These are phyloP conservation scores for Tympanopsis confertula DNA, from an alignment of 2,329 filamentous ascomycete genomes.

Conservation along the genomic window DNA sequence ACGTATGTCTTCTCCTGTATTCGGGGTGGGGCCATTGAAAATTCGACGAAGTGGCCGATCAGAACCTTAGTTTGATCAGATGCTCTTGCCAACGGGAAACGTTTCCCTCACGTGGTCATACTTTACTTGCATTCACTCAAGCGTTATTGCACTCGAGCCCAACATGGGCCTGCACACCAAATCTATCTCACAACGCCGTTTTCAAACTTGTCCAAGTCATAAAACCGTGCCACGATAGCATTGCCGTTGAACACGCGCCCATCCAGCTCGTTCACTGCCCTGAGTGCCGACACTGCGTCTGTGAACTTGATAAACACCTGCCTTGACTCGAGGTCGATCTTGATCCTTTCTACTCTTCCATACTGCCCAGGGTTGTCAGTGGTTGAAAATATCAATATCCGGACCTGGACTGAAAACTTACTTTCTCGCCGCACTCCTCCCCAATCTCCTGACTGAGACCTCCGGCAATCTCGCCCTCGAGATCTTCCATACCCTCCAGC, in stretches of 20 bases:
- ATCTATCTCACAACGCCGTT: conserved; percentile 39
- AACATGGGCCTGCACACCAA: too few relatives aligned
- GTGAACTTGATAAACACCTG: conserved; percentile 92
- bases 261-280: conserved; percentile 81
- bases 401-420: conserved; percentile 15
- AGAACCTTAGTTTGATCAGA: too few relatives aligned
- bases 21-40: too few relatives aligned
- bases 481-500: conserved; percentile 68
- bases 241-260: conserved; percentile 84
- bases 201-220: conserved; percentile 73
- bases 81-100: too few relatives aligned
- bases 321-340: conserved; percentile 51
- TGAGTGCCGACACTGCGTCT: conserved; percentile 68
- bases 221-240: conserved; percentile 70
- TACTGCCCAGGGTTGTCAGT: conserved; percentile 38
- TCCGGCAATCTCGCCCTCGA: conserved; percentile 63
- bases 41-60: too few relatives aligned
- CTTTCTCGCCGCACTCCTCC: conserved; percentile 77
- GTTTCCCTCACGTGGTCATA: too few relatives aligned
- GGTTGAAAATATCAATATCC: conserved; percentile 4
- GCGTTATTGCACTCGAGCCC: too few relatives aligned
- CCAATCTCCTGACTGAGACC: conserved; percentile 86
- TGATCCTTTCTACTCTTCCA: conserved; percentile 69
- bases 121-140: too few relatives aligned
- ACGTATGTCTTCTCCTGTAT: too few relatives aligned